Evolutionary conservation across 2,329 filamentous ascomycete species (phyloP).

Genomic region (Apiospora rasikravindrae): DNA sequence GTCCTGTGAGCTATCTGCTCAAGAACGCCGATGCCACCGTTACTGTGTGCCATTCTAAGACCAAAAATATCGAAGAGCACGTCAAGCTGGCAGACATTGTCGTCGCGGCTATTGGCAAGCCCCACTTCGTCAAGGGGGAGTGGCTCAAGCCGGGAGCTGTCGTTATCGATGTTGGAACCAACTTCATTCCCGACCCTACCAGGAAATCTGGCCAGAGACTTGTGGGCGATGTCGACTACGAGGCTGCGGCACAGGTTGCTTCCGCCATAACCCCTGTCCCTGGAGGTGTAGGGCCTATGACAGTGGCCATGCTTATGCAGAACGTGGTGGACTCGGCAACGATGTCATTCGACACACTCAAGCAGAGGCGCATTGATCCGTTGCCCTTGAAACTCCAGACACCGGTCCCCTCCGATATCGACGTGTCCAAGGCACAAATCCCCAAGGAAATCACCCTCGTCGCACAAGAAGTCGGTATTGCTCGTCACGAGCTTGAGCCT

Average conservation of each 20-base stretch:
- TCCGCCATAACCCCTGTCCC: slow-evolving; percentile 96
- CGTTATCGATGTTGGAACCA: slow-evolving; percentile 97
- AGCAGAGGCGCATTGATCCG: slow-evolving; percentile 77
- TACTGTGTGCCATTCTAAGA: slow-evolving; percentile 93
- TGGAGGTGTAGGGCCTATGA: slow-evolving; percentile 97
- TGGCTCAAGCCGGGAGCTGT: slow-evolving; percentile 96
- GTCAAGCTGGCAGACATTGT: slow-evolving; percentile 88
- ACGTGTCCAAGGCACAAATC: slow-evolving; percentile 83
- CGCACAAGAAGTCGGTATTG: slow-evolving; percentile 86
- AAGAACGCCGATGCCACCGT: slow-evolving; percentile 97
- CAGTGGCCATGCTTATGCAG: slow-evolving; percentile 95
- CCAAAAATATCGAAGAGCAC: slow-evolving; percentile 71
- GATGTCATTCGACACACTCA: slow-evolving; percentile 81
- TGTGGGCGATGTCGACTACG: slow-evolving; percentile 94
- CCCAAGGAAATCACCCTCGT: slow-evolving; percentile 91
- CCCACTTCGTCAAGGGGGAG: slow-evolving; percentile 88
- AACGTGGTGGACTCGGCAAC: slow-evolving; percentile 91
- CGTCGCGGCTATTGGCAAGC: slow-evolving; percentile 87
- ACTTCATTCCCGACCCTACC: slow-evolving; percentile 86
- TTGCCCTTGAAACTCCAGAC: slow-evolving; percentile 79
- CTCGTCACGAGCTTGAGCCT: slow-evolving; percentile 86
- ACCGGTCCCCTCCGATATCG: slow-evolving; percentile 95
- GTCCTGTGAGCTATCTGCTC: slow-evolving; percentile 92
- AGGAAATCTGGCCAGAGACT: slow-evolving; percentile 93
- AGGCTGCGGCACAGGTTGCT: slow-evolving; percentile 81